Evolutionary conservation across 768 basidiomycete genomes (phyloP).

Genomic region (Rhizopogon salebrosus): DNA sequence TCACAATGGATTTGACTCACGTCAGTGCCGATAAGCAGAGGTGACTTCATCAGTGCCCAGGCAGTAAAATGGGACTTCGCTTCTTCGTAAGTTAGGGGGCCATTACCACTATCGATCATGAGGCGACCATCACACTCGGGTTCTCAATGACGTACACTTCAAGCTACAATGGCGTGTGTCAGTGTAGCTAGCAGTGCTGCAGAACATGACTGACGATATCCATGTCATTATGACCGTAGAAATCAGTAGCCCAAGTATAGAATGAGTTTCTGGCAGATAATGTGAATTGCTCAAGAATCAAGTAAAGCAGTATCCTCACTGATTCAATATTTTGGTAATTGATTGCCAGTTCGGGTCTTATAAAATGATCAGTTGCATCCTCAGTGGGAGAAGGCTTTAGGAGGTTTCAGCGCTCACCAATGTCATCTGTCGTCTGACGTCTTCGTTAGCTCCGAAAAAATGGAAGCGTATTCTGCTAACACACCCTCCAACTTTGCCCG

Average conservation of each 20-base stretch:
- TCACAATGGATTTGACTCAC: constrained; percentile 27
- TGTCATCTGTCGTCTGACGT: constrained; percentile 46
- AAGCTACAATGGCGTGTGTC: constrained; percentile 30
- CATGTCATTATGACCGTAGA: constrained; percentile 65
- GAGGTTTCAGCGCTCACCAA: constrained; percentile 24
- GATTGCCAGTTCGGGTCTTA: constrained; percentile 46
- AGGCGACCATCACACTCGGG: not conserved
- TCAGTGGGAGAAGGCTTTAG: not conserved
- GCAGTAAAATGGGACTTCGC: constrained; percentile 67
- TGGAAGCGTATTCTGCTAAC: constrained; percentile 10
- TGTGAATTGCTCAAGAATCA: not conserved
- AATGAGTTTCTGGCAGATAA: constrained; percentile 53
- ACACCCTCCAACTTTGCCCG: constrained; percentile 65
- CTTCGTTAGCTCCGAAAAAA: not conserved
- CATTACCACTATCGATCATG: constrained; percentile 47
- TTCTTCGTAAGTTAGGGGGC: constrained; percentile 56
- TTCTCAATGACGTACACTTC: constrained; percentile 41
- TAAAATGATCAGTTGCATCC: not conserved
- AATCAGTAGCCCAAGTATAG: constrained; percentile 55
- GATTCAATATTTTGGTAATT: constrained; percentile 48
- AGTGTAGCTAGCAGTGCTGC: not conserved
- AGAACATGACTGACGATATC: constrained; percentile 46
- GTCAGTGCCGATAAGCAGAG: constrained; percentile 57
- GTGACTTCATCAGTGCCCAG: constrained; percentile 69
- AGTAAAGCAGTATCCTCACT: constrained; percentile 26